Evolutionary conservation across 495 filamentous ascomycete species (phyloP).

Genomic region (Penicillium verhagenii): DNA sequence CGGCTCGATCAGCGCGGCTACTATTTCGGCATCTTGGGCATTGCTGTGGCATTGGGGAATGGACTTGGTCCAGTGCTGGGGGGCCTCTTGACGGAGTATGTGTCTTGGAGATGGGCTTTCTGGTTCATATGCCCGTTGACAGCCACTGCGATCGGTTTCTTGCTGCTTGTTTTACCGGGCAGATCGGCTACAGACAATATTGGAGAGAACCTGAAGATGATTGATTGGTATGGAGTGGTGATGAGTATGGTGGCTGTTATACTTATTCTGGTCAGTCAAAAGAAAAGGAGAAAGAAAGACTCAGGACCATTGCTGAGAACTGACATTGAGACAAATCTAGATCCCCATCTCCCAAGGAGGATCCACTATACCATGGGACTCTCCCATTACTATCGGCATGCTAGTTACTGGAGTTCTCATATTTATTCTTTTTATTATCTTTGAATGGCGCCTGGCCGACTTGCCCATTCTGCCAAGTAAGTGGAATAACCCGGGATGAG

Average conservation of each 20-base stretch:
- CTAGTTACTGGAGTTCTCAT: slow-evolving; percentile 27
- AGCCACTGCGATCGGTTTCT: slow-evolving; percentile 23
- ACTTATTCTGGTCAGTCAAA: slow-evolving; percentile 34
- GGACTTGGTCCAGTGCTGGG: slow-evolving; percentile 47
- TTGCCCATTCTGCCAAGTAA: slow-evolving; percentile 2
- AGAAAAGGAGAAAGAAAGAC: no score
- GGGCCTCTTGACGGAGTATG: slow-evolving; percentile 32
- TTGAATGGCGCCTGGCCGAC: background rate
- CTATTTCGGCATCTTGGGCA: slow-evolving; percentile 46
- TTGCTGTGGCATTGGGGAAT: slow-evolving; percentile 41
- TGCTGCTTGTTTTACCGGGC: slow-evolving; percentile 33
- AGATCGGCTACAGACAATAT: slow-evolving; percentile 31
- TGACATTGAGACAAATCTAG: background rate
- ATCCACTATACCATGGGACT: slow-evolving; percentile 37
- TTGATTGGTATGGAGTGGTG: slow-evolving; percentile 31
- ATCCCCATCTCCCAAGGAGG: slow-evolving; percentile 40
- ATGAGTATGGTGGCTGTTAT: slow-evolving; percentile 30
- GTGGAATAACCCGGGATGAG: background rate
- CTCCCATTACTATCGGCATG: slow-evolving; percentile 32
- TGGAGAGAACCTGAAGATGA: slow-evolving; percentile 32
- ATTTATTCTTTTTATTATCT: background rate
- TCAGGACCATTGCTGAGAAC: no score
- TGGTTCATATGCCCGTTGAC: slow-evolving; percentile 34
- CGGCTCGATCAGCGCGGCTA: slow-evolving; percentile 45
- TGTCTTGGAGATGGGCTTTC: slow-evolving; percentile 48